Percentiles rank a stretch among this genome's conserved stretches.
phyloP scores from a whole-genome alignment of 352 stramenopile genomes.

The Globisporangium cystogenes region DNA sequence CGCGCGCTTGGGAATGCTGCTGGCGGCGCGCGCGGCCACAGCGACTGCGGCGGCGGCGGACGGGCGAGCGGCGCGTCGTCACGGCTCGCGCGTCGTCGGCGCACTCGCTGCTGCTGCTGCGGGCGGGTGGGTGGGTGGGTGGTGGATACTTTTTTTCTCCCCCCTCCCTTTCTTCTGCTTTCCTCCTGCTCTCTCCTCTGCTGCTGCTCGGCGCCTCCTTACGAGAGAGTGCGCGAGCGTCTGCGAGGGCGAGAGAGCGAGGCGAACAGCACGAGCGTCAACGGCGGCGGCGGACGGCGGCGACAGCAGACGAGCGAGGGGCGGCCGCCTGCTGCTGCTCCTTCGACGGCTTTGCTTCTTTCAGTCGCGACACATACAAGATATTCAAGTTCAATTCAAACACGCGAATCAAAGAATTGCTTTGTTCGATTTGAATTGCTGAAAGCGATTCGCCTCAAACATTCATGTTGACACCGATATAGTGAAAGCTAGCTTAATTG shows the following conservation, averaged over 20 bases:
- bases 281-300: too few species aligned
- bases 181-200: background rate
- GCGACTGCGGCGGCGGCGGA: slow-evolving; percentile 10
- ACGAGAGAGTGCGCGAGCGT: background rate
- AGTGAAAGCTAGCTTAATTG: too few species aligned
- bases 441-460: too few species aligned
- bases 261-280: too few species aligned
- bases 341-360: background rate
- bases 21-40: slow-evolving; percentile 1
- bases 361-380: too few species aligned
- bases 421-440: too few species aligned
- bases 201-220: background rate
- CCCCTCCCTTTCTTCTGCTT: slow-evolving; percentile 7
- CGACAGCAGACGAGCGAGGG: background rate
- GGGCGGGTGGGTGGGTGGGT: slow-evolving; percentile 12
- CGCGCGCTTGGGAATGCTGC: slow-evolving; percentile 18
- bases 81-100: slow-evolving; percentile 12
- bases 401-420: too few species aligned
- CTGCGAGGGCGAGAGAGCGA: background rate
- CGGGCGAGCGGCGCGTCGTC: slow-evolving; percentile 11
- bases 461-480: too few species aligned
- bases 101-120: slow-evolving; percentile 13
- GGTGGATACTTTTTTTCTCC: slow-evolving; percentile 18
- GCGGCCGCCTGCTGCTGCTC: too few species aligned
- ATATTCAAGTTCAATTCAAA: too few species aligned